Evolutionary conservation across 2,329 filamentous ascomycete species (phyloP).

Genomic region (Neopestalotiopsis clavispora): DNA sequence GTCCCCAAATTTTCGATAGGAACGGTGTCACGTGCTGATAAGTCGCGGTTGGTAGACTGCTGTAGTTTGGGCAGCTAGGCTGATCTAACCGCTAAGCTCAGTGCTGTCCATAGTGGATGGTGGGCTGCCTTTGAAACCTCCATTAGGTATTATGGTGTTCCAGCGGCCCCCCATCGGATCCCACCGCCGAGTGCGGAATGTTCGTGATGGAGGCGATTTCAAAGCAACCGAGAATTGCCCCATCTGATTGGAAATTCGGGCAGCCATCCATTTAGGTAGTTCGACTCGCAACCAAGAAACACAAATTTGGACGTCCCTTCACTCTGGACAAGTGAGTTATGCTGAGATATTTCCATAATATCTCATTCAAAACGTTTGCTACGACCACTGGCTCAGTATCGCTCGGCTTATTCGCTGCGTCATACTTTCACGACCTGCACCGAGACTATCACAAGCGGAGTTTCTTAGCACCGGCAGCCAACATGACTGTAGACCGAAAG

Average conservation of each 20-base stretch:
- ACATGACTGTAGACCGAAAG: slow-evolving; percentile 34
- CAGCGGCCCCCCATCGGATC: background rate
- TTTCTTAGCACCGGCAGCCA: slow-evolving; percentile 20
- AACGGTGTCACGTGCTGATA: slow-evolving; percentile 10
- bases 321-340: slow-evolving; percentile 23
- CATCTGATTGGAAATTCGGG: slow-evolving; percentile 15
- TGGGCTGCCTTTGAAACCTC: background rate
- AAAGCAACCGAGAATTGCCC: slow-evolving; percentile 35
- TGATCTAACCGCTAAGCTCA: background rate
- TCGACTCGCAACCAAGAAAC: background rate
- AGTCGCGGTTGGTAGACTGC: background rate
- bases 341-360: slow-evolving; percentile 30
- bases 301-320: slow-evolving; percentile 5
- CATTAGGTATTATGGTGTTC: background rate
- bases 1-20: slow-evolving; percentile 16
- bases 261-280: background rate
- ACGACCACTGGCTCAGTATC: slow-evolving; percentile 26
- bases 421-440: slow-evolving; percentile 28
- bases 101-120: too few relatives aligned
- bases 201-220: slow-evolving; percentile 36
- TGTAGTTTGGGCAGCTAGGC: background rate
- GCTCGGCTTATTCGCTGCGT: slow-evolving; percentile 29
- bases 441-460: slow-evolving; percentile 23
- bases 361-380: slow-evolving; percentile 30
- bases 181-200: slow-evolving; percentile 15